Conservation (phyloP, 192 early-diverging fungal genomes). For the Chytriomyces hyalinus region DNA sequence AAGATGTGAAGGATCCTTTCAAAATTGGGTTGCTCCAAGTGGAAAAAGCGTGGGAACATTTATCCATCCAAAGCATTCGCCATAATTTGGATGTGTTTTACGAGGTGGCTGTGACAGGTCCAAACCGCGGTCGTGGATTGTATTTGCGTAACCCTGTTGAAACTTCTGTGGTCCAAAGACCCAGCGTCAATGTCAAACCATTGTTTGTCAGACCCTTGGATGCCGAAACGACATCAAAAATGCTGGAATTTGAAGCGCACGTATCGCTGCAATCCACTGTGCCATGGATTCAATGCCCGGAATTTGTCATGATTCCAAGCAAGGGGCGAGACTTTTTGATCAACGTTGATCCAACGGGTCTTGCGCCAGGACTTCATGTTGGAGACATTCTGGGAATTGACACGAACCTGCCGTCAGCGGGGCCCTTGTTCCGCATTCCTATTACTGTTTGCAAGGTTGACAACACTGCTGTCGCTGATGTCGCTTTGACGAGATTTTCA, state of each 20-base stretch:
- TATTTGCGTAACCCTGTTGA: constrained; percentile 84
- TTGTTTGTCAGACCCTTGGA: constrained; percentile 69
- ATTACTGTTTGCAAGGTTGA: constrained; percentile 87
- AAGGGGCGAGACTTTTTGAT: constrained; percentile 66
- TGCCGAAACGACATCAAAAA: constrained; percentile 58
- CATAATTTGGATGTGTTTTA: constrained; percentile 71
- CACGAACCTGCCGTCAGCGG: constrained; percentile 68
- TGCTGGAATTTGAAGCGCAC: constrained; percentile 80
- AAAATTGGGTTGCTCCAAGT: constrained; percentile 86
- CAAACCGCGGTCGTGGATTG: constrained; percentile 72
- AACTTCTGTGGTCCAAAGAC: constrained; percentile 56
- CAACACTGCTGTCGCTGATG: constrained; percentile 24
- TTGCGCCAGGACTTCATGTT: constrained; percentile 80
- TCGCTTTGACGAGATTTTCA: constrained; percentile 59
- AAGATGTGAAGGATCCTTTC: constrained; percentile 79
- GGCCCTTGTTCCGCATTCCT: constrained; percentile 85
- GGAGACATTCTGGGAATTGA: constrained; percentile 83
- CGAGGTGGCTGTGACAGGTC: constrained; percentile 38
- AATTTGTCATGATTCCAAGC: constrained; percentile 27
- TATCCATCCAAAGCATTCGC: constrained; percentile 41
- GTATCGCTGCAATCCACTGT: constrained; percentile 71
- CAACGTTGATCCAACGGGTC: constrained; percentile 78
- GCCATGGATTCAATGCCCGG: constrained; percentile 69
- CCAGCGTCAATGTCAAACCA: constrained; percentile 47
- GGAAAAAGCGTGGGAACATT: constrained; percentile 82